phyloP scores from a whole-genome alignment of 768 basidiomycete species.

The Boletales sp. region DNA sequence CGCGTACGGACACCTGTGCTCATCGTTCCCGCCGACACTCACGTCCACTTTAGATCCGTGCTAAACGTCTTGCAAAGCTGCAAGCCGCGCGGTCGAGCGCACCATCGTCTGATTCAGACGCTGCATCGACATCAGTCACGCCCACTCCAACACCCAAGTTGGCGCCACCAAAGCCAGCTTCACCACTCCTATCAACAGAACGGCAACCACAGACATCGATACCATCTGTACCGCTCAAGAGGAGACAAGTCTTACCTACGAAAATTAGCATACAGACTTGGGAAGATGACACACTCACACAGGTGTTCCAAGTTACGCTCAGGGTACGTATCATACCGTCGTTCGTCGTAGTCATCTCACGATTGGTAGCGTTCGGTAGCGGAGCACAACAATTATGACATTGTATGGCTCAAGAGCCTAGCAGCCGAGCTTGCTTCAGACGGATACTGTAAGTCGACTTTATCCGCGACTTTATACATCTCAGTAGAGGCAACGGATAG shows the following conservation, averaged over 20 bases:
- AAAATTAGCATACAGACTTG: conserved; percentile 60
- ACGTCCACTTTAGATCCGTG: conserved; percentile 61
- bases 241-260: conserved; percentile 37
- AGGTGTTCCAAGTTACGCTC: conserved; percentile 75
- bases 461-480: background rate
- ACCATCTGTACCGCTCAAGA: conserved; percentile 42
- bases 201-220: conserved; percentile 30
- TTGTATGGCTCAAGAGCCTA: conserved; percentile 82
- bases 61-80: conserved; percentile 88
- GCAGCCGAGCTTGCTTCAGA: conserved; percentile 66
- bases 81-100: conserved; percentile 44
- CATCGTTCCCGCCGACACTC: background rate
- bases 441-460: conserved; percentile 35
- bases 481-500: conserved; percentile 10
- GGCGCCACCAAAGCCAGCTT: conserved; percentile 35
- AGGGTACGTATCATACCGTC: conserved; percentile 47
- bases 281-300: conserved; percentile 68
- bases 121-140: conserved; percentile 7
- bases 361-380: conserved; percentile 50
- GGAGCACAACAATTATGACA: conserved; percentile 57
- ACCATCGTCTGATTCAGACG: conserved; percentile 25
- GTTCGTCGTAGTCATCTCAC: conserved; percentile 3
- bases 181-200: conserved; percentile 21
- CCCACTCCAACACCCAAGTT: conserved; percentile 27
- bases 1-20: conserved; percentile 43